Evolutionary conservation across 1,139 yeast genomes (phyloP), one percentile per base, ranked within the genome.

Genomic region (Ogataea hybrid): DNA sequence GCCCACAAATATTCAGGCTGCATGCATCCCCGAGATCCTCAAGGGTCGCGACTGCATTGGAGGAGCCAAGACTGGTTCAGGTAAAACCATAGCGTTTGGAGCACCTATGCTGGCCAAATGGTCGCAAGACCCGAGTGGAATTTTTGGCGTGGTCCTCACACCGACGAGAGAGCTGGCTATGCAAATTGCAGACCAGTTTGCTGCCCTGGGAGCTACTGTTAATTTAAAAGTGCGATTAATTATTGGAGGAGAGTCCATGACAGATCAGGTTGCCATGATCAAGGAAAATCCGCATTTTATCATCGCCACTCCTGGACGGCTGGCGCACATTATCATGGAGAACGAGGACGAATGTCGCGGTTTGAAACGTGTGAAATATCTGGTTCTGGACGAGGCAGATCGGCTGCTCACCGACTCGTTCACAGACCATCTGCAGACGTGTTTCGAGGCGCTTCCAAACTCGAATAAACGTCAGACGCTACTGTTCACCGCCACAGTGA

Each of bases 1-100:
- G 6, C 98, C 99, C 2, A 87, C 97, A 0, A 77, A 81, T 22
- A 90, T 92, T 67, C 99, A 92, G 62, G 59, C 71, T 5, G 89
- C 89, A 2, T 89, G 97, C 61, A 92, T 92, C 36, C 97, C 97
- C 0, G 77, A 84, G 46, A 86, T 92, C 47, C 62, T 92, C 34
- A 71, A 70, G 28, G 97, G 95, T 8, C 77, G 81, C 53, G 96
- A 90, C 63, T 90, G 97, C 63, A 92, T 92, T 38, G 99, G 98
- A 39, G 98, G 98, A 28, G 98, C 99, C 32, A 86, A 86, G 63
- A 92, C 99, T 0, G 99, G 99, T 67, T 84, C 95, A 25, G 99
- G 99, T 75, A 92, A 92, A 61, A 92, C 99, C 3, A 83, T 94
- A 25, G 96, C 98, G 0, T 92, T 92, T 73, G 97, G 95, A 1